Base-by-base conservation (phyloP, 192 early-diverging fungal genomes). In the Coemansia sp. region DNA sequence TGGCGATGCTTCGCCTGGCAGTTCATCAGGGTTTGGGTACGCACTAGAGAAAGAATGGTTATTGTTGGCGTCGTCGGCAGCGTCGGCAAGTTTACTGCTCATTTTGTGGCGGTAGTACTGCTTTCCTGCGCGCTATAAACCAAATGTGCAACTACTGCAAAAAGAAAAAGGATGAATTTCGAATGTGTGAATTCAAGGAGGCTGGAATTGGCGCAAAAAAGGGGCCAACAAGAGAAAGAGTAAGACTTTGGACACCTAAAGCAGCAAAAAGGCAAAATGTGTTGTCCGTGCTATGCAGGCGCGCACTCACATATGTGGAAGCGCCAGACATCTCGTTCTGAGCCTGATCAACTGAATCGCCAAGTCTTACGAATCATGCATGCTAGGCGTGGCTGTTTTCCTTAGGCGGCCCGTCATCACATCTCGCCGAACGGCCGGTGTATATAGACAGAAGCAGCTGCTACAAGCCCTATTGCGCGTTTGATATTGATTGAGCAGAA, bases 71-170 rank as follows among this genome's bases (percentile, higher is more conserved):
- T 29, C 1, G 31, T 31, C 27, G 55, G 29, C 51, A 55, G 25
- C 51, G 14, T 57, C 55, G 55, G 29, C 29, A 17, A 32, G 55
- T 57, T 32, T 57, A 57, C 55, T 57, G 55, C 29, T 34, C 55
- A 57, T 57, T 4, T 17, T 57, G 55, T 32, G 25, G 51, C 11
- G 21, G 51, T 27, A 5, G 29, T 32, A 55, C 31, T 57, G 5
- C 55, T 57, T 55, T 57, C 31, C 31, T 57, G 29, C 29, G 29
- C 55, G 1, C 55, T 34, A 31, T n/a, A 21, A 57, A 32, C 4
- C 55, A 34, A 57, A 57, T 29, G 55, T 32, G 55, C 29, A 31
- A 29, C 25, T 31, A 29, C 46, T 55, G 10, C 51, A 55, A 55
- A 31, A 32, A 14, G 17, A 7, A n/a, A 19, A 58, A 5, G 55